Evolutionary conservation across 2,329 filamentous ascomycete species (phyloP).

Genomic region (Macroventuria anomochaeta): DNA sequence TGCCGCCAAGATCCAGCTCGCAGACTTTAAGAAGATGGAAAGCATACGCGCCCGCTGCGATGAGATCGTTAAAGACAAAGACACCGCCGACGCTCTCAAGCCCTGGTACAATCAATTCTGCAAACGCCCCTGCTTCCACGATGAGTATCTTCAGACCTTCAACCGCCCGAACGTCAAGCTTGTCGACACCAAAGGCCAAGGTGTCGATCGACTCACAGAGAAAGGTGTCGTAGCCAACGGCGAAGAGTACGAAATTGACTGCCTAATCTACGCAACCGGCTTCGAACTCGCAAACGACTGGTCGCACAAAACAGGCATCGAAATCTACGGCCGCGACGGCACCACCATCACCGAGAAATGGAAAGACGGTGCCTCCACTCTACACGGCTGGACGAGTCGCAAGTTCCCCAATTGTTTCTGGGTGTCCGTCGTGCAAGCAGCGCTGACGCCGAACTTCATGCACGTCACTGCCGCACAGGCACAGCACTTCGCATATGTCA

Average conservation of each 20-base stretch:
- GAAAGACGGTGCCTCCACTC: constrained; percentile 54
- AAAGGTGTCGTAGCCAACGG: constrained; percentile 58
- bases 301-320: constrained; percentile 44
- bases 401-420: constrained; percentile 65
- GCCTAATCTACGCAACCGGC: constrained; percentile 57
- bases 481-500: constrained; percentile 55
- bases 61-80: constrained; percentile 60
- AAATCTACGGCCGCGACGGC: constrained; percentile 55
- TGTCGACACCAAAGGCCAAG: constrained; percentile 64
- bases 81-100: constrained; percentile 61
- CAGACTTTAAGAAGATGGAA: constrained; percentile 52
- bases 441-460: constrained; percentile 36
- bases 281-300: constrained; percentile 47
- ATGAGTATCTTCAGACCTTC: constrained; percentile 65
- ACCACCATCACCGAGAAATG: constrained; percentile 57
- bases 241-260: constrained; percentile 57
- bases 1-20: constrained; percentile 27
- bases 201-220: constrained; percentile 51
- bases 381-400: constrained; percentile 59
- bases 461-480: constrained; percentile 36
- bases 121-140: constrained; percentile 68
- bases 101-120: constrained; percentile 68
- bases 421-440: constrained; percentile 30
- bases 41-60: constrained; percentile 56
- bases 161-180: constrained; percentile 65